These are phyloP conservation scores for Starmerella tilneyi DNA, from an alignment of 805 yeast species.

Conservation along the genomic window DNA sequence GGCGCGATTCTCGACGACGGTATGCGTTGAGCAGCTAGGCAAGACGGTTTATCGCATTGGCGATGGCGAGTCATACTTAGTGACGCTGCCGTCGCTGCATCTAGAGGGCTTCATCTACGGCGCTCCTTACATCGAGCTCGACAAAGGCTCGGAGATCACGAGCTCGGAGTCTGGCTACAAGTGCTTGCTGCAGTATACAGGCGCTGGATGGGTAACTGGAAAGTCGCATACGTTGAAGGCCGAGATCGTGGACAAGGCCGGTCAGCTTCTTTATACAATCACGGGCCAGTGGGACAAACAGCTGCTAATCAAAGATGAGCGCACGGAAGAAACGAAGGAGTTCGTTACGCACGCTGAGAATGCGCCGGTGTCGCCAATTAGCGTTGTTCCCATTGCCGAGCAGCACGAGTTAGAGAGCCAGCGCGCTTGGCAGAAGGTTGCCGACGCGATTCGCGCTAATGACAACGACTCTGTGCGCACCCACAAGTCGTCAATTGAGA, in stretches of 20 bases:
- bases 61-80: conserved; percentile 55
- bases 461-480: conserved; percentile 65
- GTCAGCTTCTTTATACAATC: conserved; percentile 63
- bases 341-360: conserved; percentile 31
- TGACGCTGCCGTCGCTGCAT: conserved; percentile 90
- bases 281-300: conserved; percentile 79
- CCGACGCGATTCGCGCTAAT: conserved; percentile 68
- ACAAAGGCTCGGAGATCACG: conserved; percentile 77
- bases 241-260: conserved; percentile 43
- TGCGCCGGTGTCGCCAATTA: conserved; percentile 40
- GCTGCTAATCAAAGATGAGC: conserved; percentile 44
- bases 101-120: conserved; percentile 88
- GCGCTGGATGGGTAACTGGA: conserved; percentile 92
- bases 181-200: conserved; percentile 67
- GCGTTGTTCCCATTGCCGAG: conserved; percentile 69
- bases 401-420: conserved; percentile 78
- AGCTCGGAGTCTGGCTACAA: conserved; percentile 60
- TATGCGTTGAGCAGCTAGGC: conserved; percentile 84
- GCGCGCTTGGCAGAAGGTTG: conserved; percentile 82
- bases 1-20: conserved; percentile 69
- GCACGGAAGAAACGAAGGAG: conserved; percentile 31
- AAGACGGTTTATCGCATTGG: conserved; percentile 59
- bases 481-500: conserved; percentile 71
- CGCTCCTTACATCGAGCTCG: conserved; percentile 89
- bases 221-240: conserved; percentile 90